A percentile compares a stretch with the other conserved stretches of the same genome.
These are phyloP conservation scores for Plantago lanceolata DNA, from an alignment of 305 asterid genomes.

Conservation along the genomic window DNA sequence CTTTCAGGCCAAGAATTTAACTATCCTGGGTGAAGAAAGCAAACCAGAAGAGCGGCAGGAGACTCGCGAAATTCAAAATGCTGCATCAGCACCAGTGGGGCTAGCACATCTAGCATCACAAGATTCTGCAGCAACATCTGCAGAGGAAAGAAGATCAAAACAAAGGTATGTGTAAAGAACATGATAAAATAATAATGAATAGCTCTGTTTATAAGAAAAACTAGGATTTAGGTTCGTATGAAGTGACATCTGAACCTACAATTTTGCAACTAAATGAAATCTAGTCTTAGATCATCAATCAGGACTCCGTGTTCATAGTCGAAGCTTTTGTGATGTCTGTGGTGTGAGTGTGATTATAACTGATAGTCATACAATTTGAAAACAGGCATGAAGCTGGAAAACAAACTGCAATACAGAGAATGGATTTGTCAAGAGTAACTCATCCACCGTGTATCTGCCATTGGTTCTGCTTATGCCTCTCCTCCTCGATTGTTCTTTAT, in stretches of 20 bases:
- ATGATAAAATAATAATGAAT: neutral
- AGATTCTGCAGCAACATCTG: constrained; percentile 19
- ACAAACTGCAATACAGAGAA: constrained; percentile 10
- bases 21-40: constrained; percentile 33
- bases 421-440: constrained; percentile 20
- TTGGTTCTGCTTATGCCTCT: constrained; percentile 46
- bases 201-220: neutral
- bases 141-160: constrained; percentile 15
- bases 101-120: constrained; percentile 16
- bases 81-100: constrained; percentile 14
- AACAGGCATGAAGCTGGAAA: constrained; percentile 25
- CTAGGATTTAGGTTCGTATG: too few relatives aligned
- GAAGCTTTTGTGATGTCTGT: neutral
- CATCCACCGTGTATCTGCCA: constrained; percentile 33
- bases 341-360: too few relatives aligned
- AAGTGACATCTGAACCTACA: too few relatives aligned
- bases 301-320: neutral
- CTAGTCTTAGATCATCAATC: too few relatives aligned
- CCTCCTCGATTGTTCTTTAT: constrained; percentile 45
- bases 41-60: constrained; percentile 26
- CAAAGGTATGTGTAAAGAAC: constrained; percentile 26
- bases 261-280: too few relatives aligned
- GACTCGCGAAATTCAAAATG: constrained; percentile 21
- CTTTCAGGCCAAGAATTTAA: constrained; percentile 43
- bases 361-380: neutral